These are phyloP conservation scores for Emmonsiellopsis sp. DNA, from an alignment of 2,329 filamentous ascomycete species.

Conservation along the genomic window DNA sequence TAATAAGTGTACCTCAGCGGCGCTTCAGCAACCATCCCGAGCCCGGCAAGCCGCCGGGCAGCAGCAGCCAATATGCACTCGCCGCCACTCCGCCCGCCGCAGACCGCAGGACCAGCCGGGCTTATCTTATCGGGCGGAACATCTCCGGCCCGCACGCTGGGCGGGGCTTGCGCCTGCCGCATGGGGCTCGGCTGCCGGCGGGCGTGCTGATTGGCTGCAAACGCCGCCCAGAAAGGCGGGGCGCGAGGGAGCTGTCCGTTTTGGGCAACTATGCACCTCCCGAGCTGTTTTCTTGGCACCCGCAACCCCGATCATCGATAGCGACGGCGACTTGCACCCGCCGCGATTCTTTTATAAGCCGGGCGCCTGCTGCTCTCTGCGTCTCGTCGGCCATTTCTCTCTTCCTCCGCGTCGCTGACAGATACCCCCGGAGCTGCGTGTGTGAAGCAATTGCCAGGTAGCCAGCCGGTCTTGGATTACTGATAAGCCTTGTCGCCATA, in stretches of 20 bases:
- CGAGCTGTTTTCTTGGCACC: not conserved
- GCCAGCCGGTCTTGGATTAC: too few relatives aligned
- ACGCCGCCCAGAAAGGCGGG: not conserved
- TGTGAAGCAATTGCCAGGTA: too few relatives aligned
- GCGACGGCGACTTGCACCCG: too few relatives aligned
- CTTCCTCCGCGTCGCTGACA: too few relatives aligned
- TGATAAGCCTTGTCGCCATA: too few relatives aligned
- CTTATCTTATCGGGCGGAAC: not conserved
- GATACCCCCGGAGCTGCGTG: too few relatives aligned
- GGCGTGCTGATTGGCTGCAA: not conserved
- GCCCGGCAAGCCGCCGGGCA: not conserved
- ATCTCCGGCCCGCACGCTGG: not conserved
- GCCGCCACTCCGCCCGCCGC: not conserved
- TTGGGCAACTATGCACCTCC: not conserved
- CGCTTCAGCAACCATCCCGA: too few relatives aligned
- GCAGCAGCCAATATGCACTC: not conserved
- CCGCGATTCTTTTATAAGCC: too few relatives aligned
- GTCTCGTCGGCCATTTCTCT: too few relatives aligned
- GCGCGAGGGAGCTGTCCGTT: not conserved
- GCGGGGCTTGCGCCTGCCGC: not conserved
- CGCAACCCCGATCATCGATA: not conserved
- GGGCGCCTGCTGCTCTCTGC: too few relatives aligned
- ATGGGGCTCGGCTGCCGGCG: not conserved
- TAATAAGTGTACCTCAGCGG: too few relatives aligned
- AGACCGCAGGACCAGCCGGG: too few relatives aligned